phyloP scores from a whole-genome alignment of 139 green algal species.

The Spirogloea muscicola region DNA sequence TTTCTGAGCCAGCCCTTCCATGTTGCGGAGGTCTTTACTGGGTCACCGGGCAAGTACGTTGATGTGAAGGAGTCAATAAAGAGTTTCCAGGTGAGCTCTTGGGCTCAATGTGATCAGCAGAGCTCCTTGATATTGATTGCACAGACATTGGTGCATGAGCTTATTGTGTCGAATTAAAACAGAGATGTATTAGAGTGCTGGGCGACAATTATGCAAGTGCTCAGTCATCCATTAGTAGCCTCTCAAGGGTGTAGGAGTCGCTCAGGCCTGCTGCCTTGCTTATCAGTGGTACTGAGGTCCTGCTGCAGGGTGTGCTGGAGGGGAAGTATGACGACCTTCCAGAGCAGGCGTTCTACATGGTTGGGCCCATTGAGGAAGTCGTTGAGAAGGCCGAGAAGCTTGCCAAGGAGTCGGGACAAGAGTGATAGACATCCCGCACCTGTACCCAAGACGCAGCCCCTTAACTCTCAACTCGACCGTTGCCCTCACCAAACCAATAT shows the following conservation, averaged over 20 bases:
- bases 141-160: neutral
- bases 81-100: constrained; percentile 84
- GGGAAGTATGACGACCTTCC: constrained; percentile 95
- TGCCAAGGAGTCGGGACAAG: constrained; percentile 54
- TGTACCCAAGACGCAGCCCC: too few species aligned
- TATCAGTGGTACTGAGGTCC: too few species aligned
- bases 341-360: constrained; percentile 99
- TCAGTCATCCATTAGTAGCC: too few species aligned
- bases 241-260: too few species aligned
- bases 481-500: too few species aligned
- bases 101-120: neutral
- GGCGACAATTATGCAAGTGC: too few species aligned
- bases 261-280: too few species aligned
- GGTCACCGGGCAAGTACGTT: constrained; percentile 97
- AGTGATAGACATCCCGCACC: too few species aligned
- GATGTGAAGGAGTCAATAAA: constrained; percentile 78
- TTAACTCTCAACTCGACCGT: too few species aligned
- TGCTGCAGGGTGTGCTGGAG: constrained; percentile 66
- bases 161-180: too few species aligned
- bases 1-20: constrained; percentile 98
- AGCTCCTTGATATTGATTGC: neutral
- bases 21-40: constrained; percentile 98
- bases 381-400: constrained; percentile 78
- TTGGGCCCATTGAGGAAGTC: constrained; percentile 78
- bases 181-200: too few species aligned